Base-by-base conservation (phyloP, 768 basidiomycete species). In the Termitomyces sp. region DNA sequence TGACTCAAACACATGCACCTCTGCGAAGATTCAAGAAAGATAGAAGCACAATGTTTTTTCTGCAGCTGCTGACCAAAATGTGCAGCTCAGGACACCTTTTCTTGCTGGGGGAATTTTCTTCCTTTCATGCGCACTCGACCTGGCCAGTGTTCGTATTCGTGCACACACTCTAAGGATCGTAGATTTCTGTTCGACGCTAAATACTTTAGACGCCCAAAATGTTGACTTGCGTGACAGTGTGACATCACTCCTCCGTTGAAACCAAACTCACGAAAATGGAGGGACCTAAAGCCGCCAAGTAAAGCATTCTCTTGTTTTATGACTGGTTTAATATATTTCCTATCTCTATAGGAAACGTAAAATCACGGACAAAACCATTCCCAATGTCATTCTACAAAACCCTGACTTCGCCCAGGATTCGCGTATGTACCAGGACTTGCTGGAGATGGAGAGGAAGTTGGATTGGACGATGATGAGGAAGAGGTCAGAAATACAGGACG, bases 401-500 rank as follows among this genome's bases (percentile, higher is more conserved):
- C 84, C 87, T 18, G 84, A 86, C 50, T 91, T 92, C 66, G 82
- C 87, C 1, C 80, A 83, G 64, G 93, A 96, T 69, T 92, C 92
- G 24, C 77, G 76, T 58, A 91, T 95, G 82, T 97, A 96, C 71
- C 84, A 87, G 59, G 86, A 91, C 64, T 75, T 97, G 42, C 71
- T 94, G 28, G 87, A 90, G 62, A 92, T 92, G 85, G 94, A 97
- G 69, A 82, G 90, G 58, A 91, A 88, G 68, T 75, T 98, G 16
- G 94, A 98, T 71, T 97, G 95, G 95, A 95, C 93, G 4, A 88
- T 95, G 79, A 86, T 85, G 68, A 79, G 95, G 68, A 96, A 96
- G 73, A 85, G 81, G 64, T 88, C 88, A 10, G 94, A 98, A 68
- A 86, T 98, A 33, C 90, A 94, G 67, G 94, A 98, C 67, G 85